phyloP scores from a whole-genome alignment of 2,329 filamentous ascomycete species.

The Fusarium pseudocircinatum region DNA sequence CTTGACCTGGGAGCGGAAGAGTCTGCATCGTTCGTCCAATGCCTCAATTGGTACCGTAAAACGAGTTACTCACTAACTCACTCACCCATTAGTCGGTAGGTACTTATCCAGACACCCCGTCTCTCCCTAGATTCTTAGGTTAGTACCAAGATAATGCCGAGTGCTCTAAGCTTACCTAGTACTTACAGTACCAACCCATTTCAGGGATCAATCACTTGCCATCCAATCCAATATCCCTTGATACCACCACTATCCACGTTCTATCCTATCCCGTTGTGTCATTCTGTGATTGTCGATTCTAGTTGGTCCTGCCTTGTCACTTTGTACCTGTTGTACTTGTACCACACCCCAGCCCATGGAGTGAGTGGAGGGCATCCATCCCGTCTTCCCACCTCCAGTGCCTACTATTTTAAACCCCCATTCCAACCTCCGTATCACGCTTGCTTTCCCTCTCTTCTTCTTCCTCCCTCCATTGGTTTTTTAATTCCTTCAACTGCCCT shows the following conservation, averaged over 20 bases:
- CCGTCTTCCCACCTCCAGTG: neutral
- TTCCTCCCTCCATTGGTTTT: slow-evolving; percentile 30
- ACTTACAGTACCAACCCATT: neutral
- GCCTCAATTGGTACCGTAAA: neutral
- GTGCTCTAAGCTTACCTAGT: neutral
- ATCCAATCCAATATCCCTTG: slow-evolving; percentile 35
- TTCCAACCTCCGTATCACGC: slow-evolving; percentile 34
- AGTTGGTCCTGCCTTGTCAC: neutral
- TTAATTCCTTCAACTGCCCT: slow-evolving; percentile 29
- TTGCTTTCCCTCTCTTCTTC: slow-evolving; percentile 29
- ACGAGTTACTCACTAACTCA: neutral
- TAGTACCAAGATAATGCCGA: slow-evolving; percentile 14
- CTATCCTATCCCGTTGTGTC: neutral
- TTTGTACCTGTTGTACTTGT: neutral
- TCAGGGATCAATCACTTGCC: neutral
- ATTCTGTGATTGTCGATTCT: slow-evolving; percentile 1
- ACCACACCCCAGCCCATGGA: neutral
- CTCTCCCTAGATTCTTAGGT: neutral
- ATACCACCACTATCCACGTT: slow-evolving; percentile 6
- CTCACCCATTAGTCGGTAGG: neutral
- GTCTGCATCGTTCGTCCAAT: neutral
- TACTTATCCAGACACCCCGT: slow-evolving; percentile 8
- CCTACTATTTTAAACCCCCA: slow-evolving; percentile 36
- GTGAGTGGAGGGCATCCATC: neutral
- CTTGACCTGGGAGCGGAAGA: neutral